Evolutionary conservation across 352 stramenopile genomes (phyloP).

Genomic region (Peronosclerospora sorghi): DNA sequence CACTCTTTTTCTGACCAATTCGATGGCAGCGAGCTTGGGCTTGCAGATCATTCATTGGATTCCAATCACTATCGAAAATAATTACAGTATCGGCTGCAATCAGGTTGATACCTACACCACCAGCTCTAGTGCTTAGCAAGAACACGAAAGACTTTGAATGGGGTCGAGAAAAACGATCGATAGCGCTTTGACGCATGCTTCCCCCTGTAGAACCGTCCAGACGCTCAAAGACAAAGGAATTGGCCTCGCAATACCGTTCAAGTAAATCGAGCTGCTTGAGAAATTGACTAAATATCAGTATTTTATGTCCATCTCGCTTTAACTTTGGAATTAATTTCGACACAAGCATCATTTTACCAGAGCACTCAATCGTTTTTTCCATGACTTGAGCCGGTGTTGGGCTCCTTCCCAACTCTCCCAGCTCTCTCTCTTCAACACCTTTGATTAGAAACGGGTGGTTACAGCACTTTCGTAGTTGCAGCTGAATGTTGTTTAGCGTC

Average conservation of each 20-base stretch:
- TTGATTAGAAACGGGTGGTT: constrained; percentile 99
- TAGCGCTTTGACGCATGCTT: constrained; percentile 86
- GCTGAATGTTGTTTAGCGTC: constrained; percentile 97
- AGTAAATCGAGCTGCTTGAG: constrained; percentile 89
- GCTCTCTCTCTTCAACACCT: constrained; percentile 80
- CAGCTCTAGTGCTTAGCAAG: constrained; percentile 96
- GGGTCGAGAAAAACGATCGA: constrained; percentile 94
- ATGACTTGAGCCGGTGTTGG: constrained; percentile 48
- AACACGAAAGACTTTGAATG: constrained; percentile 97
- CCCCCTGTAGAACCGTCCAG: constrained; percentile 87
- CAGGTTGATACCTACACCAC: constrained; percentile 96
- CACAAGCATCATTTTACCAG: constrained; percentile 85
- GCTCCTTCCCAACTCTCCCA: constrained; percentile 54
- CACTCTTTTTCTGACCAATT: constrained; percentile 98
- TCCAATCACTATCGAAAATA: constrained; percentile 99
- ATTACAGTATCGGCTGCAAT: constrained; percentile 98
- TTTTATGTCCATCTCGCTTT: constrained; percentile 87
- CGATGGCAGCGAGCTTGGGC: constrained; percentile 90
- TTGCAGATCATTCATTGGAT: constrained; percentile 92
- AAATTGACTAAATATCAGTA: constrained; percentile 95
- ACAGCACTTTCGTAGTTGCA: constrained; percentile 99
- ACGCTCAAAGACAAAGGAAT: constrained; percentile 82
- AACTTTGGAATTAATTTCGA: constrained; percentile 86
- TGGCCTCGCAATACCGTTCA: constrained; percentile 87
- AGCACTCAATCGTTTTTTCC: constrained; percentile 79